Evolutionary conservation across 179 eudicot genomes (phyloP).

Genomic region (Beta macrorhiza): DNA sequence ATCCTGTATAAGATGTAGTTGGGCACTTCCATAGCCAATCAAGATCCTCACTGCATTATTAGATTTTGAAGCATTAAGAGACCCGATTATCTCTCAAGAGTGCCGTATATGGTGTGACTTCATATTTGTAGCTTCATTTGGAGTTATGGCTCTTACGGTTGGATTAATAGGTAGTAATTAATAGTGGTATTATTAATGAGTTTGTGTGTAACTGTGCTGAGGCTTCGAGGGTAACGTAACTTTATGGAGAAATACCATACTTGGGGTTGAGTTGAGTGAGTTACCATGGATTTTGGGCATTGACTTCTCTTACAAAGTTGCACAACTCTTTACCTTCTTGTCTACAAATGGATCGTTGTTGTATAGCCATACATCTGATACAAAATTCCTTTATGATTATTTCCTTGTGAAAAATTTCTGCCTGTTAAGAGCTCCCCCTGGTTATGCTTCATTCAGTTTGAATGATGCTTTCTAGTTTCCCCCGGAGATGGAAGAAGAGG

Average conservation of each 20-base stretch:
- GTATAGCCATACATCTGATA: not conserved
- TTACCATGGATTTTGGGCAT: not conserved
- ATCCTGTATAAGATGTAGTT: not conserved
- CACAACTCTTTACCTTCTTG: not conserved
- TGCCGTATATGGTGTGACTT: not conserved
- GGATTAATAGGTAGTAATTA: no score
- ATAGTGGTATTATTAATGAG: not conserved
- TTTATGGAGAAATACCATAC: not conserved
- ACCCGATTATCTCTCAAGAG: not conserved
- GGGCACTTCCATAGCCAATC: not conserved
- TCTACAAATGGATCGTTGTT: not conserved
- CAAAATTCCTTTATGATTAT: not conserved
- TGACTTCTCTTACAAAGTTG: not conserved
- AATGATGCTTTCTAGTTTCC: not conserved
- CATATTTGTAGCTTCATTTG: not conserved
- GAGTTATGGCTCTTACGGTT: not conserved
- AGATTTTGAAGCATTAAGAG: not conserved
- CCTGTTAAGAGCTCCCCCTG: not conserved
- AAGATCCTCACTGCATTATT: not conserved
- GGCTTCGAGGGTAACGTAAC: not conserved
- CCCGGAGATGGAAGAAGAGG: not conserved
- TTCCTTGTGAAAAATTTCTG: not conserved
- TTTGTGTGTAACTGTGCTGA: not conserved
- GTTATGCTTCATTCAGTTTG: not conserved
- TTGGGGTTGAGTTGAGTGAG: not conserved